Conservation (phyloP, 1,284 basidiomycete species). For the Phenoliferia sp. region DNA sequence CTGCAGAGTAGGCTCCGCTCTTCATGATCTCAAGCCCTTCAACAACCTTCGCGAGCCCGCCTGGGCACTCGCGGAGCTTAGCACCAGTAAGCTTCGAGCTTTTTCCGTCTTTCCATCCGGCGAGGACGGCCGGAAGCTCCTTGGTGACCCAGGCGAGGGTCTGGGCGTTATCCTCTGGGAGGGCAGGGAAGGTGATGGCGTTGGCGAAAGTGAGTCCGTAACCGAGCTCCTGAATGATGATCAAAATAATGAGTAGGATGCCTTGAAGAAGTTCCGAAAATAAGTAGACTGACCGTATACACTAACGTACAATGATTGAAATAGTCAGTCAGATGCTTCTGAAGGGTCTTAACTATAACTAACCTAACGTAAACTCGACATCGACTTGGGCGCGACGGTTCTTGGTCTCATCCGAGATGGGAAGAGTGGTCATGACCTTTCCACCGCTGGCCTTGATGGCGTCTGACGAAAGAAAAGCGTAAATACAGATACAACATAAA, state of each 20-base stretch:
- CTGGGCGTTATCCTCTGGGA: not conserved
- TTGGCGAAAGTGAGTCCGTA: conserved; percentile 1
- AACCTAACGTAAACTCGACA: conserved; percentile 11
- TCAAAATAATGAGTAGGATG: too few species aligned
- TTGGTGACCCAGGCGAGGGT: not conserved
- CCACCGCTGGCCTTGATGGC: not conserved
- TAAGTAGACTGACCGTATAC: not conserved
- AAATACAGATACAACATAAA: not conserved
- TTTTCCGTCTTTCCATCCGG: not conserved
- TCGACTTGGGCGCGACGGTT: conserved; percentile 1
- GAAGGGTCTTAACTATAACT: not conserved
- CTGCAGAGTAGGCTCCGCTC: conserved; percentile 23
- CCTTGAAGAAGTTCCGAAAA: conserved; percentile 21
- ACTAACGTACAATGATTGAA: too few species aligned
- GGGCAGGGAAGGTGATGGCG: not conserved
- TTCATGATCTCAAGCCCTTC: conserved; percentile 30
- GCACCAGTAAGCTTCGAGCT: not conserved
- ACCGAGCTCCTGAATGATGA: not conserved
- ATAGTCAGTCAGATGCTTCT: not conserved
- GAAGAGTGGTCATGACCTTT: not conserved
- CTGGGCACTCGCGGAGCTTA: not conserved
- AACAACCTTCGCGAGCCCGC: conserved; percentile 24
- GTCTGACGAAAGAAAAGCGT: not conserved
- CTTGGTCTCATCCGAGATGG: not conserved
- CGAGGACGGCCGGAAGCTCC: not conserved